Base-by-base conservation (phyloP, 495 filamentous ascomycete species). In the Annulohypoxylon bovei region DNA sequence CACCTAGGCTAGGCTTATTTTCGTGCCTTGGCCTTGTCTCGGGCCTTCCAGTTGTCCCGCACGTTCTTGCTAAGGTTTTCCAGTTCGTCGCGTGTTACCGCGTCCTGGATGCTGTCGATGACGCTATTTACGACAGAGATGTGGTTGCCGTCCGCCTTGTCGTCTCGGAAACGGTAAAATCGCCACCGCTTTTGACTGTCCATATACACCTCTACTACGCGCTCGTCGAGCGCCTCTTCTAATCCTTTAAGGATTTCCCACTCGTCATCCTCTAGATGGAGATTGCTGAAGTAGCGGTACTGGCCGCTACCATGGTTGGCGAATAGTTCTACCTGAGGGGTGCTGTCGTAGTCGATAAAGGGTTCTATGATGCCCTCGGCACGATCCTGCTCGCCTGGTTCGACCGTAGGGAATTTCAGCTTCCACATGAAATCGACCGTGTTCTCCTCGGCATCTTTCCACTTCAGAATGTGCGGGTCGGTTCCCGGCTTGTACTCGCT, bases 401-500 rank as follows among this genome's bases (percentile, higher is more conserved):
- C 87, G 35, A 92, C 81, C 0, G 83, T 58, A 0, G 92, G 93
- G 74, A 97, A 98, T 39, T 88, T 84, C 23, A 99, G 85, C 33
- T 84, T 82, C 73, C 97, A 85, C 46, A 90, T 85, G 77, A 98
- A 98, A 76, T 99, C 95, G 65, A 99, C 86, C 0, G 93, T 94
- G 79, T 99, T 99, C 73, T 99, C 95, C 25, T 90, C 80, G 4
- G 90, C 90, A 1, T 94, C 92, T 76, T 99, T 99, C 95, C 95
- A 99, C 80, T 99, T 99, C 22, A 99, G 83, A 67, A 97, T 98
- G 73, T 95, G 90, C 40, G 87, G 86, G 77, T 99, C 95, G 6
- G 95, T 98, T 68, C 95, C 95, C 59, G 90, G 90, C 69, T 88
- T 88, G 82, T 99, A 99, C 1, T 91, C 88, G 28, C 90, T 91